Conservation (phyloP, 495 filamentous ascomycete species). For the Neurospora terricola region DNA sequence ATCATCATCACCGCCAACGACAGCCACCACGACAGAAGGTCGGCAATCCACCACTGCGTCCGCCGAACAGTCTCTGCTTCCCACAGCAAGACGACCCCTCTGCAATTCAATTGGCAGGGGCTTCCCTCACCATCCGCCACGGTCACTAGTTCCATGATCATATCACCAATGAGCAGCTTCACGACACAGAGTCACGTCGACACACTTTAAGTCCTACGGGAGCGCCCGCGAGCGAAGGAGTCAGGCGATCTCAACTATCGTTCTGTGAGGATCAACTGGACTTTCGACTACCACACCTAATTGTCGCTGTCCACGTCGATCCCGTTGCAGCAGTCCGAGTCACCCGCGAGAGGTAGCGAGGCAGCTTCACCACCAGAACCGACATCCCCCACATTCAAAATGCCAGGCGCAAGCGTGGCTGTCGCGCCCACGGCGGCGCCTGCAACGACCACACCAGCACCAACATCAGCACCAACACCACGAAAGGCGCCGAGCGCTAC, state of each 20-base stretch:
- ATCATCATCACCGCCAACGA: constrained; percentile 6
- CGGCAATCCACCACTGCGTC: not conserved
- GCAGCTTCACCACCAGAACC: constrained; percentile 14
- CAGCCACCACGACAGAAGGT: not conserved
- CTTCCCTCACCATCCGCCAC: constrained; percentile 14
- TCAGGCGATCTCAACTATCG: constrained; percentile 43
- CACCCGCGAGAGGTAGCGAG: not conserved
- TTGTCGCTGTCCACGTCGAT: constrained; percentile 26
- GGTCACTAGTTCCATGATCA: constrained; percentile 38
- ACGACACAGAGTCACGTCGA: constrained; percentile 38
- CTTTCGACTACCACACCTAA: constrained; percentile 18
- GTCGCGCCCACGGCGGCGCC: constrained; percentile 27
- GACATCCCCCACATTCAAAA: constrained; percentile 35
- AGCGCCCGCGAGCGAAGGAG: constrained; percentile 39
- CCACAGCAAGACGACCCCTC: constrained; percentile 15
- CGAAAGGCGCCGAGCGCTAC: constrained; percentile 51
- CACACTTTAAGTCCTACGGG: constrained; percentile 54
- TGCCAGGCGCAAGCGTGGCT: constrained; percentile 58
- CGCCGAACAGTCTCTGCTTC: constrained; percentile 15
- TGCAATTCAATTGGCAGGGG: constrained; percentile 14
- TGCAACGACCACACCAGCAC: constrained; percentile 23
- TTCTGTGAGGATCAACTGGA: constrained; percentile 33
- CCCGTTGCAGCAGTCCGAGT: constrained; percentile 17
- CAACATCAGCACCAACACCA: constrained; percentile 50
- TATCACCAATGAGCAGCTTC: constrained; percentile 49